Conservation (phyloP, 2,329 filamentous ascomycete genomes). For the Pyrenophora tritici-repentis region DNA sequence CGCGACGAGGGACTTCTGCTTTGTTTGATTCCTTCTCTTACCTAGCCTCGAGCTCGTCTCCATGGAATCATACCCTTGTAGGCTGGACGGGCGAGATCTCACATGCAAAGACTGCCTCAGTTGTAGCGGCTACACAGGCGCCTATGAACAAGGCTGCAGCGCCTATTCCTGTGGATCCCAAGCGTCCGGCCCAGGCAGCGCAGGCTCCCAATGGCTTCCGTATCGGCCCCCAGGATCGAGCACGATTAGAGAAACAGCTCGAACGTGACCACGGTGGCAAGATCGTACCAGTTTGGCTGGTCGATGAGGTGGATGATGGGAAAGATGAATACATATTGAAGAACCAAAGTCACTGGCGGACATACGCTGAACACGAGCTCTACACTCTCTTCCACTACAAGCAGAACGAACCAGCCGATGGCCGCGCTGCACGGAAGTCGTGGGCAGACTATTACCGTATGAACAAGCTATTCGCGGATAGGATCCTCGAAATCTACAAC, state of each 20-base stretch:
- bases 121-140: slow-evolving; percentile 51
- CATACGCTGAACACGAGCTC: slow-evolving; percentile 88
- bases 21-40: slow-evolving; percentile 90
- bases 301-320: slow-evolving; percentile 72
- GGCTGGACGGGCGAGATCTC: slow-evolving; percentile 86
- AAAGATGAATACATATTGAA: slow-evolving; percentile 73
- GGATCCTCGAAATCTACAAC: slow-evolving; percentile 85
- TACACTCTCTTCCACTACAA: slow-evolving; percentile 97
- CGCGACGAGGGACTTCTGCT: slow-evolving; percentile 84
- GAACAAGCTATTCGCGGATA: slow-evolving; percentile 90
- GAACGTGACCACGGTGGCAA: slow-evolving; percentile 73
- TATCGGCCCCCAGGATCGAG: slow-evolving; percentile 72
- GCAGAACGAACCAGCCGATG: slow-evolving; percentile 87
- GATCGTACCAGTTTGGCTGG: slow-evolving; percentile 87
- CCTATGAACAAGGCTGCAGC: slow-evolving; percentile 74
- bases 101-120: slow-evolving; percentile 34
- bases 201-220: slow-evolving; percentile 70
- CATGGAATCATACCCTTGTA: slow-evolving; percentile 91
- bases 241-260: slow-evolving; percentile 74
- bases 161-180: slow-evolving; percentile 73
- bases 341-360: slow-evolving; percentile 84
- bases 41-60: slow-evolving; percentile 79
- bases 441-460: slow-evolving; percentile 94
- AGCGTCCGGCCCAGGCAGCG: slow-evolving; percentile 60
- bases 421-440: slow-evolving; percentile 76